Base-by-base conservation (phyloP, 2,329 filamentous ascomycete species). In the Alternaria sp. region DNA sequence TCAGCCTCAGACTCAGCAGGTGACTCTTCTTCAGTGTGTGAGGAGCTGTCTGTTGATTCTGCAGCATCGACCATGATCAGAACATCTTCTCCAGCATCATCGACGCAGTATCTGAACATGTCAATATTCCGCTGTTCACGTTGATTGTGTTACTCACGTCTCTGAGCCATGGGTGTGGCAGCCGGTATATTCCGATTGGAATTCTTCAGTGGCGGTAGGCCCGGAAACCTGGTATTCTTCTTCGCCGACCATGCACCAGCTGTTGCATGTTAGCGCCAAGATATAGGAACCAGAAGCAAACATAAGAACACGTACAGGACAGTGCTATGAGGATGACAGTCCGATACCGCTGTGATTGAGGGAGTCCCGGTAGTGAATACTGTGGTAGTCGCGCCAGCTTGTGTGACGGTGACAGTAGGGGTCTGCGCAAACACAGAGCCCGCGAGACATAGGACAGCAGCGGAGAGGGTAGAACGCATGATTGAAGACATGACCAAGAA, bases 161-260 rank as follows among this genome's bases (percentile, higher is more conserved):
- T 88, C 82, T 4, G 75, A 70, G 16, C 81, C 88, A 75, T 92
- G 89, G 1, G 78, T 69, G 73, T 92, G 89, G 71, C 90, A 92
- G 56, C 79, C 86, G 0, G 88, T 91, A 69, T 88, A 91, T 54
- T 85, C 79, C 0, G 88, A 80, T 1, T 89, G 87, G 18, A 87
- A 76, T 50, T 85, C 83, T 46, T 83, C 82, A 1, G 85, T 87
- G 18, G 82, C 83, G 4, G 86, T 90, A 7, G 84, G 83, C 3
- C 81, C 78, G n/a, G 78, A 60, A n/a, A 85, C 72, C 45, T 81
- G 71, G 54, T 83, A 83, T 57, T 81, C 79, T 18, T 78, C 78
- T 0, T 74, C 74, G 3, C 79, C 80, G 11, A 72, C 79, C 65
- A 83, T 74, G 62, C 84, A 85, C 64, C 74, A 83, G 51, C 81